Percentiles rank a stretch among this genome's conserved stretches.
Conservation (phyloP, 2,329 filamentous ascomycete genomes). For the Plectosphaerella sp. region DNA sequence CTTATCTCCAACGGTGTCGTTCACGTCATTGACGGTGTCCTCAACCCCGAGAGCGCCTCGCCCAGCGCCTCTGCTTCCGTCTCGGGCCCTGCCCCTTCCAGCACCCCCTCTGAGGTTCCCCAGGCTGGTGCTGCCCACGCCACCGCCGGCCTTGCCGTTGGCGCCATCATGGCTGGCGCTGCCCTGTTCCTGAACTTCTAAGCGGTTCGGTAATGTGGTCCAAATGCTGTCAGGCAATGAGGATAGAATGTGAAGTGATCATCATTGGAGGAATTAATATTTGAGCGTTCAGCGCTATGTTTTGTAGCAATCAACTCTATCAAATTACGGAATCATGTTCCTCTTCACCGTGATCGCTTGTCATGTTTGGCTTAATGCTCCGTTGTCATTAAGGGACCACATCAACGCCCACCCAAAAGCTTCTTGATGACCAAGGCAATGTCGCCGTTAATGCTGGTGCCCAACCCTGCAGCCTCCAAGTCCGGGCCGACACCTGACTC, state of each 20-base stretch:
- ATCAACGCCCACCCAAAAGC: neutral
- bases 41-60: conserved; percentile 49
- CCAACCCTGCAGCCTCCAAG: conserved; percentile 10
- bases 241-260: too few relatives aligned
- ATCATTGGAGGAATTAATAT: too few relatives aligned
- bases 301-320: too few relatives aligned
- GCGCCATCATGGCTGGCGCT: conserved; percentile 40
- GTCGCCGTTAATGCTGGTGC: conserved; percentile 12
- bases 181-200: conserved; percentile 21
- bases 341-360: too few relatives aligned
- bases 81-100: conserved; percentile 38
- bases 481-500: conserved; percentile 10
- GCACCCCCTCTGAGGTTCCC: conserved; percentile 25
- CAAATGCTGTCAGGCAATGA: neutral
- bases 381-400: neutral
- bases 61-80: conserved; percentile 34
- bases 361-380: neutral
- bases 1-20: conserved; percentile 51
- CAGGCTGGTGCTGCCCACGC: conserved; percentile 21
- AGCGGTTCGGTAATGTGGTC: neutral
- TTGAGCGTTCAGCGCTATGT: too few relatives aligned
- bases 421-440: conserved; percentile 6
- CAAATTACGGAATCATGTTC: too few relatives aligned
- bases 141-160: conserved; percentile 35
- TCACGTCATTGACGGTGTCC: conserved; percentile 53